Conservation (phyloP, 345 rosid species). For the Arabidopsis arenosa region DNA sequence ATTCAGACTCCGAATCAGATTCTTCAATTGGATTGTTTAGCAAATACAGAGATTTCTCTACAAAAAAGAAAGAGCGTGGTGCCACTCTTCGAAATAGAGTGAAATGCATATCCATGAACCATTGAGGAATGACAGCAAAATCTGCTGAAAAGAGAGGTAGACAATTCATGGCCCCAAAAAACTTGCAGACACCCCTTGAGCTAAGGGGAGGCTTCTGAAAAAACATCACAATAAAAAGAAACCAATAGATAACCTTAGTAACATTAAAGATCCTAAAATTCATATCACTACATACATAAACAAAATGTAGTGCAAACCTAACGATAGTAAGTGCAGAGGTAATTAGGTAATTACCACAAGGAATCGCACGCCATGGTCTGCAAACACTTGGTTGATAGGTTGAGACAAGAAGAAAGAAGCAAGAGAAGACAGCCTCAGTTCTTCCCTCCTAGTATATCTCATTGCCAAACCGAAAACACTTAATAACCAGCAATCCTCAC, state of each 20-base stretch:
- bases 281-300: constrained; percentile 4
- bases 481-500: constrained; percentile 46
- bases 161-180: constrained; percentile 50
- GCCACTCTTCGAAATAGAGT: constrained; percentile 44
- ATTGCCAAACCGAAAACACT: constrained; percentile 57
- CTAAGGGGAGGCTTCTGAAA: constrained; percentile 60
- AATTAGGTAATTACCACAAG: constrained; percentile 54
- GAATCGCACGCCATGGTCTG: constrained; percentile 63
- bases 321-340: constrained; percentile 3
- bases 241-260: neutral
- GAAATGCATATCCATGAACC: constrained; percentile 64
- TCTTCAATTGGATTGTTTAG: constrained; percentile 39
- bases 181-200: constrained; percentile 66
- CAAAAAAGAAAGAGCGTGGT: constrained; percentile 48
- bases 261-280: neutral
- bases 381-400: constrained; percentile 56
- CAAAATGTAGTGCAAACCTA: constrained; percentile 10
- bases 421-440: constrained; percentile 55
- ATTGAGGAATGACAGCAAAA: constrained; percentile 69
- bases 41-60: constrained; percentile 47
- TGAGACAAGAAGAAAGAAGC: constrained; percentile 62
- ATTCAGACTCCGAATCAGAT: constrained; percentile 34
- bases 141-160: constrained; percentile 68
- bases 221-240: constrained; percentile 6
- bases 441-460: constrained; percentile 53